Percentiles rank a stretch among this genome's conserved stretches.
phyloP scores from a whole-genome alignment of 129 eudicot genomes.

The Sambucus nigra region DNA sequence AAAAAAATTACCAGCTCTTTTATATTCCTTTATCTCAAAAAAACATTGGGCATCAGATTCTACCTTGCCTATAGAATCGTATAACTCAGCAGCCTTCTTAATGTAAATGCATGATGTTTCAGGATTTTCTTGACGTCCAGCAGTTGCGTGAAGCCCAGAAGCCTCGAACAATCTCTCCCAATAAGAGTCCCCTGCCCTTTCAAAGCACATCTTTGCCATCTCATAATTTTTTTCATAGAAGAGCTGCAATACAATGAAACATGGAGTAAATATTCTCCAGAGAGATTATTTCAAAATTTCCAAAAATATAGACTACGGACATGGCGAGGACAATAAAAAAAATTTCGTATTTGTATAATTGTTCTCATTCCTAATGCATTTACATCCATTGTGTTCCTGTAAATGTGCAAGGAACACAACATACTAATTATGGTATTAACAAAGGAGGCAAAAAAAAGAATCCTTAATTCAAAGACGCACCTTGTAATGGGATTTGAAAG shows the following conservation, averaged over 20 bases:
- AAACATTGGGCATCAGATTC: slow-evolving; percentile 53
- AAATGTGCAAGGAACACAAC: background rate
- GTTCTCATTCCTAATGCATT: no score
- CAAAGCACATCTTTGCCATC: slow-evolving; percentile 66
- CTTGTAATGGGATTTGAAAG: no score
- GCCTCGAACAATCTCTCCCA: slow-evolving; percentile 53
- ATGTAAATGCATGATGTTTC: slow-evolving; percentile 25
- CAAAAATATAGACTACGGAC: no score
- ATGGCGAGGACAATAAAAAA: no score
- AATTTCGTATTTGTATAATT: no score
- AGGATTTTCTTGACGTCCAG: slow-evolving; percentile 24
- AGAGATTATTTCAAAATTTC: no score
- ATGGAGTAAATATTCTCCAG: background rate
- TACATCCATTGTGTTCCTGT: no score
- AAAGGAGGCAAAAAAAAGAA: background rate
- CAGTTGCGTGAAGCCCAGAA: slow-evolving; percentile 27
- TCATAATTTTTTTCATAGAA: slow-evolving; percentile 47
- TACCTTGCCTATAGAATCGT: slow-evolving; percentile 24
- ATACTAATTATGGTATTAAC: background rate
- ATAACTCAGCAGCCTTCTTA: slow-evolving; percentile 53
- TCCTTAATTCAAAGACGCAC: no score
- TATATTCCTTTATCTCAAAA: slow-evolving; percentile 43
- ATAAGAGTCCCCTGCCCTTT: slow-evolving; percentile 44
- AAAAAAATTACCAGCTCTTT: slow-evolving; percentile 45
- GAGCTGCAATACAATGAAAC: slow-evolving; percentile 31